Percentiles rank a stretch among this genome's conserved stretches.
Conservation (phyloP, 2,329 filamentous ascomycete genomes). For the Exophiala dermatitidis region DNA sequence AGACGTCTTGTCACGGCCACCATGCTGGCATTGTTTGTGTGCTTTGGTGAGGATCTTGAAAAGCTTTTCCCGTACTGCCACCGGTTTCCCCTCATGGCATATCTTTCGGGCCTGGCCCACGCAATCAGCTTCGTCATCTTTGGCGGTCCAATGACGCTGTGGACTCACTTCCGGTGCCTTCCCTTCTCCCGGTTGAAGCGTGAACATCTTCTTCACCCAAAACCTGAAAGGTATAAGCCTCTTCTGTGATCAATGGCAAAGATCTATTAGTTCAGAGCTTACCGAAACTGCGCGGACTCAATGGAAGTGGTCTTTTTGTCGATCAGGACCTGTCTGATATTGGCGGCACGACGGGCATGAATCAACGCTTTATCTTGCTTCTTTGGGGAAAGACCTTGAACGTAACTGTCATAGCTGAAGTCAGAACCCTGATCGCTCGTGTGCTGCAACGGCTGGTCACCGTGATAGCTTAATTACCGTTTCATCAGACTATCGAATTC, state of each 20-base stretch:
- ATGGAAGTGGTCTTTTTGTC: conserved; percentile 46
- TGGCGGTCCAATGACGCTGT: not conserved
- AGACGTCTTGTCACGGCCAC: conserved; percentile 48
- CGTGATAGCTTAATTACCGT: conserved; percentile 29
- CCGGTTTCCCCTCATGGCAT: conserved; percentile 47
- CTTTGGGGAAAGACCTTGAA: conserved; percentile 44
- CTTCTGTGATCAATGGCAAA: not conserved
- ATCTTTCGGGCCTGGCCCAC: conserved; percentile 35
- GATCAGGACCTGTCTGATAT: conserved; percentile 42
- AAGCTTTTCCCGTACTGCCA: conserved; percentile 46
- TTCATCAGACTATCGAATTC: conserved; percentile 43
- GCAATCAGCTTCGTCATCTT: conserved; percentile 1
- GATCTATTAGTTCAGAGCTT: conserved; percentile 4
- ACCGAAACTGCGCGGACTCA: conserved; percentile 47
- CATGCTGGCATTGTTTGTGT: conserved; percentile 46
- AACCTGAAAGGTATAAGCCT: conserved; percentile 33
- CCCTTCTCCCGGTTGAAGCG: conserved; percentile 37
- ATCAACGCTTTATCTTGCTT: conserved; percentile 49
- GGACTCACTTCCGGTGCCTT: conserved; percentile 35
- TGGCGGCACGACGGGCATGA: conserved; percentile 41
- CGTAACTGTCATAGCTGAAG: conserved; percentile 35
- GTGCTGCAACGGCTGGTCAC: not conserved
- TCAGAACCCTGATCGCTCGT: not conserved
- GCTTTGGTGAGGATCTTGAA: conserved; percentile 46
- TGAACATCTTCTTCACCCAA: conserved; percentile 50